Conservation (phyloP, 352 stramenopile genomes). For the Globisporangium camurandrum region DNA sequence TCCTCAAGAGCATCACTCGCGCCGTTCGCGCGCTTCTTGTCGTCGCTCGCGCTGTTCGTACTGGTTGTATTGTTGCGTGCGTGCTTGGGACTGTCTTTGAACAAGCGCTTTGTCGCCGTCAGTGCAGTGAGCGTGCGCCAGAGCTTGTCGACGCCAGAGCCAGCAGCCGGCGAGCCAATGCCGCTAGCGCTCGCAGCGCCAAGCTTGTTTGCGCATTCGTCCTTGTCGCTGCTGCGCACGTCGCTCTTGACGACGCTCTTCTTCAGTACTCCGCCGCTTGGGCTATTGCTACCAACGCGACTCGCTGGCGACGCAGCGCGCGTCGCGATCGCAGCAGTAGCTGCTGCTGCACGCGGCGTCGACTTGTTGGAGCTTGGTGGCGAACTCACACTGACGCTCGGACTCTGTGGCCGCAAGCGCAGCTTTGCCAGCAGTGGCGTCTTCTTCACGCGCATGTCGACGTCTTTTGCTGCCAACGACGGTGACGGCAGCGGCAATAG, state of each 20-base stretch:
- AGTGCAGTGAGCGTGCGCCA: conserved; percentile 37
- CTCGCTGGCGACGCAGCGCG: background rate
- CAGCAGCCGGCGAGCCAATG: too few species aligned
- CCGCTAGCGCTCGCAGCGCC: conserved; percentile 3
- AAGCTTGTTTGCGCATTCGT: conserved; percentile 1
- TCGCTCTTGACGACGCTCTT: conserved; percentile 6
- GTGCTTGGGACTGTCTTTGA: conserved; percentile 10
- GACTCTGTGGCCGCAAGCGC: conserved; percentile 40
- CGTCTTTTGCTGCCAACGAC: background rate
- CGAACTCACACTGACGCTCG: conserved; percentile 11
- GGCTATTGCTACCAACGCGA: background rate
- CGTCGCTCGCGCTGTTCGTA: conserved; percentile 5
- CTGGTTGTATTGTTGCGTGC: conserved; percentile 4
- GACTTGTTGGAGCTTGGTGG: conserved; percentile 9
- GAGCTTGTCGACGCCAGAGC: conserved; percentile 18
- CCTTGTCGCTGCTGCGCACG: conserved; percentile 1
- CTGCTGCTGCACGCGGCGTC: conserved; percentile 1
- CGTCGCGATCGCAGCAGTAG: background rate
- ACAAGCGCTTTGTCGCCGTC: conserved; percentile 21
- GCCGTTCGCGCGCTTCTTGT: conserved; percentile 6
- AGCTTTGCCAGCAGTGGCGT: conserved; percentile 47
- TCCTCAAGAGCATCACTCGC: background rate
- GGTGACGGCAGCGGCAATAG: background rate
- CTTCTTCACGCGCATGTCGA: conserved; percentile 13
- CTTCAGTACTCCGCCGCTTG: conserved; percentile 7